Evolutionary conservation across 192 early-diverging fungal species (phyloP), one percentile per base, ranked within the genome.

Genomic region (Backusella mclennaniae): DNA sequence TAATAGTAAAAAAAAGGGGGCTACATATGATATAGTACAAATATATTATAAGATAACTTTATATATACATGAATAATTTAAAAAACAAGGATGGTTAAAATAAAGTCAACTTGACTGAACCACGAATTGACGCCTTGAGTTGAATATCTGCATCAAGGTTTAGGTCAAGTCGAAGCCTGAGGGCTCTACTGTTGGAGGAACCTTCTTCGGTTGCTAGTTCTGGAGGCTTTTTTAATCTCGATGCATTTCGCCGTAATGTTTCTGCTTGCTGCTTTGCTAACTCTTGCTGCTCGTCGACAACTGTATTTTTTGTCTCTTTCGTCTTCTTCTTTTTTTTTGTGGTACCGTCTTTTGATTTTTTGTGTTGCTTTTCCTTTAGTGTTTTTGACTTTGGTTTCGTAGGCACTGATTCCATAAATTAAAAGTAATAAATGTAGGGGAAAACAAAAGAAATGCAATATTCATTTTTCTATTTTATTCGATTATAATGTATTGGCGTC

Each of bases 141-240:
- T 71, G 36, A 1, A 77, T 72, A 35, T 77, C 76, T 8, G 69
- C 52, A 66, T 77, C 76, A 46, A 77, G 71, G 52, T 77, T 77
- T 21, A 77, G 52, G 38, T 77, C 76, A 35, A 77, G 53, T 66
- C 76, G 68, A 17, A 77, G 70, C 26, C 69, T 36, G 12, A 77
- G 59, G 17, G 69, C 46, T n/a, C 69, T 72, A 38, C 69, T 23
- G 8, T 69, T 52, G 31, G 53, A 26, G n/a, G 56, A 59, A 0
- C 53, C 73, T 38, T 35, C 56, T 29, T 23, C 23, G 9, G 35
- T 69, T 38, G 35, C 35, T 26, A 69, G 36, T 29, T 63, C 56
- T 69, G 21, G 35, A 21, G 68, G 68, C 6, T 69, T 14, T 23
- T 12, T 35, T 36, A 69, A 41, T 41, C 38, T 69, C 7, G 35